A percentile compares a stretch with the other conserved stretches of the same genome.
Conservation (phyloP, 2,329 filamentous ascomycete species). For the Stagonosporopsis chrysanthemi region DNA sequence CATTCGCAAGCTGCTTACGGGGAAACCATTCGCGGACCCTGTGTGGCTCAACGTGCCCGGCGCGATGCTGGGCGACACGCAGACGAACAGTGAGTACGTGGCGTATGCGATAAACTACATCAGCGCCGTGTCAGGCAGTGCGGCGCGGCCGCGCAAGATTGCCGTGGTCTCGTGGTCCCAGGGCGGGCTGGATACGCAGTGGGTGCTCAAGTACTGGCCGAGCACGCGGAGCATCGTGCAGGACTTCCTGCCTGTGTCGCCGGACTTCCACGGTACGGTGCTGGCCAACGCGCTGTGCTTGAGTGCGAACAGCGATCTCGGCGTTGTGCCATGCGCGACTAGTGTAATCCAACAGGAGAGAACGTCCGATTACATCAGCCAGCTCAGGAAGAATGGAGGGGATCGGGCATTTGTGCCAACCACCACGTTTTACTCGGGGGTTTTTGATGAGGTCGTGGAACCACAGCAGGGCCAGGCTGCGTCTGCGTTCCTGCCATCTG, state of each 20-base stretch:
- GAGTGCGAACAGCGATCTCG: slow-evolving; percentile 23
- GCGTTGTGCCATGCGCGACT: slow-evolving; percentile 43
- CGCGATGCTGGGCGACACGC: slow-evolving; percentile 57
- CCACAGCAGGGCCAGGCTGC: slow-evolving; percentile 57
- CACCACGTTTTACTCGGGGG: slow-evolving; percentile 60
- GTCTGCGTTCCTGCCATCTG: slow-evolving; percentile 57
- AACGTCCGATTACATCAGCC: slow-evolving; percentile 53
- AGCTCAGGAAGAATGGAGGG: slow-evolving; percentile 55
- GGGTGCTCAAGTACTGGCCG: slow-evolving; percentile 66
- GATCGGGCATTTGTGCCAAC: slow-evolving; percentile 64
- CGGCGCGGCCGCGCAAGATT: slow-evolving; percentile 15
- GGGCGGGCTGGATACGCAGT: slow-evolving; percentile 63
- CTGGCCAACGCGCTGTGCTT: slow-evolving; percentile 43
- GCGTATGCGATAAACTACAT: slow-evolving; percentile 68
- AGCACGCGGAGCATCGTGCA: slow-evolving; percentile 55
- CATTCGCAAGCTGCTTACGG: slow-evolving; percentile 58
- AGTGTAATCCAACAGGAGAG: slow-evolving; percentile 59
- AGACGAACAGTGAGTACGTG: slow-evolving; percentile 62
- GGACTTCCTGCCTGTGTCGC: slow-evolving; percentile 62
- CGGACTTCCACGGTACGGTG: slow-evolving; percentile 62
- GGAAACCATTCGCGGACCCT: slow-evolving; percentile 35
- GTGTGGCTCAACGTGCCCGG: slow-evolving; percentile 65
- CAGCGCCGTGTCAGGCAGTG: slow-evolving; percentile 48
- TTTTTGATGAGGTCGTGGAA: slow-evolving; percentile 61
- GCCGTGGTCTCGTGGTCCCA: slow-evolving; percentile 63